These are phyloP conservation scores for Globisporangium nodosum DNA, from an alignment of 352 stramenopile genomes.

Conservation along the genomic window DNA sequence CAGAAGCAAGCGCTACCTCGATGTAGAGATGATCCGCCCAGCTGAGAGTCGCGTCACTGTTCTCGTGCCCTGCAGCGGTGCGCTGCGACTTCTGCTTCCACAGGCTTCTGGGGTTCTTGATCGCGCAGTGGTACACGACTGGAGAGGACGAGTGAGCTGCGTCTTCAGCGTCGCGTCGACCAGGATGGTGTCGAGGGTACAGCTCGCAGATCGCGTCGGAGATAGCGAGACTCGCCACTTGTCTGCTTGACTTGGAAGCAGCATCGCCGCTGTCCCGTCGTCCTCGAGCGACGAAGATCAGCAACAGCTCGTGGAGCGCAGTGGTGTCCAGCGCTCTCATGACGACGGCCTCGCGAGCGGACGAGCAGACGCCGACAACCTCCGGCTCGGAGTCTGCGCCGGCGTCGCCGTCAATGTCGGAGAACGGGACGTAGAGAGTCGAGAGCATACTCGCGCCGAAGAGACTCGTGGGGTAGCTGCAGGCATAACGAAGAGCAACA, in stretches of 20 bases:
- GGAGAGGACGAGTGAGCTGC: background rate
- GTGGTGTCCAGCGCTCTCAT: constrained; percentile 22
- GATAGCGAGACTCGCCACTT: constrained; percentile 22
- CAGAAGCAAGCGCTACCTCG: constrained; percentile 3
- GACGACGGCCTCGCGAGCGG: background rate
- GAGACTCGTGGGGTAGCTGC: constrained; percentile 27
- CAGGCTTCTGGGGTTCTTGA: constrained; percentile 23
- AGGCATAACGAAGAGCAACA: constrained; percentile 6
- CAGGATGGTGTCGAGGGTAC: constrained; percentile 6
- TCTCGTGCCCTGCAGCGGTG: background rate
- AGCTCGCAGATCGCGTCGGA: constrained; percentile 27
- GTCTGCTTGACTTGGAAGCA: background rate
- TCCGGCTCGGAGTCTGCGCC: constrained; percentile 1
- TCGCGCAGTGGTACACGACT: constrained; percentile 15
- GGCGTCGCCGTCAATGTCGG: background rate
- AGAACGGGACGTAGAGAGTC: constrained; percentile 24
- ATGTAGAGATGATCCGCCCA: constrained; percentile 12
- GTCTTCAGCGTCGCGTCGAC: background rate
- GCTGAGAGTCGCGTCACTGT: background rate
- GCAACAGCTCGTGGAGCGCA: constrained; percentile 30
- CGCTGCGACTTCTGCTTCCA: constrained; percentile 9
- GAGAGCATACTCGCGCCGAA: constrained; percentile 24
- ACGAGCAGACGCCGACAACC: background rate
- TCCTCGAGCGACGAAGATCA: constrained; percentile 27
- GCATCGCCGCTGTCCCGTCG: background rate